Evolutionary conservation across 306 rosid species (phyloP).

Genomic region (Oxytropis ochrocephala): DNA sequence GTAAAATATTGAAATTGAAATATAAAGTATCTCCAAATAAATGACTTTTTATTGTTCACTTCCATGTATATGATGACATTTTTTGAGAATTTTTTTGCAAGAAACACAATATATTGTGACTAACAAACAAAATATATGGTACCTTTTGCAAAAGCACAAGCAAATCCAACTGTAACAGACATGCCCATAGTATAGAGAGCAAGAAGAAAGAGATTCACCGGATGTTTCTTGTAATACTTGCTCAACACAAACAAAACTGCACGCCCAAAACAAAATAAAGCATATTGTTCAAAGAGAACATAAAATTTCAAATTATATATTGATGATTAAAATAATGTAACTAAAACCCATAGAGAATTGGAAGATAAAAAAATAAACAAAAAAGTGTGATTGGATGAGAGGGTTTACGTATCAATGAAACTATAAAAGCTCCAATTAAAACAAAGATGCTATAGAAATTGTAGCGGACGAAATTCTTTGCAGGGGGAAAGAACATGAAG

Average conservation of each 20-base stretch:
- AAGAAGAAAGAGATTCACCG: constrained; percentile 37
- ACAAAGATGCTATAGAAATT: not conserved
- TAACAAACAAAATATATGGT: not conserved
- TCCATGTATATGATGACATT: no score
- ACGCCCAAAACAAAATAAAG: not conserved
- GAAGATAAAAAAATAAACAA: not conserved
- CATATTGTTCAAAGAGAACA: not conserved
- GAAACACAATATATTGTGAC: no score
- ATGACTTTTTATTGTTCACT: no score
- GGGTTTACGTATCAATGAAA: constrained; percentile 18
- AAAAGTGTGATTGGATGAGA: not conserved
- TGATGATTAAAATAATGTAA: not conserved
- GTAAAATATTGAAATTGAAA: no score
- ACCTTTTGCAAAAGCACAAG: constrained; percentile 38
- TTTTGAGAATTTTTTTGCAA: no score
- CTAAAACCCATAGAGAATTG: not conserved
- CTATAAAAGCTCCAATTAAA: constrained; percentile 5
- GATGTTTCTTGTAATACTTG: constrained; percentile 37
- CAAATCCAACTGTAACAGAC: constrained; percentile 33
- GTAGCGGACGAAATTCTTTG: not conserved
- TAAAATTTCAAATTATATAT: not conserved
- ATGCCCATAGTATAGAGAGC: constrained; percentile 38
- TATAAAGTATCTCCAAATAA: no score
- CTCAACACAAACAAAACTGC: constrained; percentile 37
- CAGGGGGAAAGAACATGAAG: constrained; percentile 22